Conservation (phyloP, 2,329 filamentous ascomycete genomes). For the Trichoderma sp. region DNA sequence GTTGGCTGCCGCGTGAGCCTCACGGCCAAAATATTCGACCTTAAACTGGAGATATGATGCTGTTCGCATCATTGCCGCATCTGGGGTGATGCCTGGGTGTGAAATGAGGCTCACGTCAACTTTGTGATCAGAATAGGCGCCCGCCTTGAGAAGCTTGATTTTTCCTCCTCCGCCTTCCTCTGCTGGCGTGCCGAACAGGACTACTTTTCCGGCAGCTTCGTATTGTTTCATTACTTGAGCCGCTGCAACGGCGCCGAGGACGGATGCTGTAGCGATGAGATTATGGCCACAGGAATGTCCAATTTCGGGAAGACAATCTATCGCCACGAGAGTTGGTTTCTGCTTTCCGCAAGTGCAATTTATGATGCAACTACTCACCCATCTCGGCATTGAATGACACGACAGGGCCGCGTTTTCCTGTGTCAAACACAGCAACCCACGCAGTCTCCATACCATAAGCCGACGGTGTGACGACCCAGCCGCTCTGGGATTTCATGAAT, state of each 20-base stretch:
- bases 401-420: conserved; percentile 41
- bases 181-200: conserved; percentile 55
- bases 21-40: conserved; percentile 56
- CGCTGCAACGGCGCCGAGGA: conserved; percentile 52
- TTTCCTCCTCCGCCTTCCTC: conserved; percentile 53
- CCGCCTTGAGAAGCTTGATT: conserved; percentile 48
- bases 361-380: conserved; percentile 29
- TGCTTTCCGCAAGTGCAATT: neutral
- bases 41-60: conserved; percentile 55
- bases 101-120: conserved; percentile 34
- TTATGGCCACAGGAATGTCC: conserved; percentile 62
- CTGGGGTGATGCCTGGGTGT: conserved; percentile 42
- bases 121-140: conserved; percentile 40
- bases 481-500: conserved; percentile 41
- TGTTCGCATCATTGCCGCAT: conserved; percentile 55
- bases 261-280: conserved; percentile 53
- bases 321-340: neutral
- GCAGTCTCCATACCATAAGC: conserved; percentile 50
- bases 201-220: conserved; percentile 49
- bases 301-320: conserved; percentile 53
- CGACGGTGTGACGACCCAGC: conserved; percentile 46
- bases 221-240: conserved; percentile 49
- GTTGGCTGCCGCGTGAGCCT: conserved; percentile 58
- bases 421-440: conserved; percentile 48
- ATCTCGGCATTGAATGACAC: conserved; percentile 50